Conservation (phyloP, 1,284 basidiomycete genomes). For the Leccinum subfulvum region DNA sequence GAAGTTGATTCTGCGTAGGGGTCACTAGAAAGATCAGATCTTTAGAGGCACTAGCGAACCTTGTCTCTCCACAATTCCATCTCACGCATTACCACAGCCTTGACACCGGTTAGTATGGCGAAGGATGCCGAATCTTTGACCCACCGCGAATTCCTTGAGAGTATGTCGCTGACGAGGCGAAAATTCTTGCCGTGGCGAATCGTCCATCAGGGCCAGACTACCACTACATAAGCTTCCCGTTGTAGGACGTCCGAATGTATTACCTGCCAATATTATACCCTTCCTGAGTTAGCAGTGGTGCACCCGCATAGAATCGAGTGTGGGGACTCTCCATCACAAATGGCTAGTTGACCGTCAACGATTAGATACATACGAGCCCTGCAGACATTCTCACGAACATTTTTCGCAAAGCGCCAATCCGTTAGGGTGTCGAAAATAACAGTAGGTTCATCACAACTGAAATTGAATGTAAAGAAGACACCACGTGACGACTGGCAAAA, state of each 20-base stretch:
- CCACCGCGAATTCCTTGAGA: conserved; percentile 86
- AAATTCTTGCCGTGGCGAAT: conserved; percentile 82
- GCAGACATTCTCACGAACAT: conserved; percentile 44
- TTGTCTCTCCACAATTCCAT: conserved; percentile 95
- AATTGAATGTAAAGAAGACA: conserved; percentile 8
- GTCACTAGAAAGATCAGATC: background rate
- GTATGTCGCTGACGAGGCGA: conserved; percentile 88
- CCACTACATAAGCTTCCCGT: conserved; percentile 10
- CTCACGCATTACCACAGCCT: conserved; percentile 91
- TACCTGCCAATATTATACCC: conserved; percentile 87
- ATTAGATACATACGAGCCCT: background rate
- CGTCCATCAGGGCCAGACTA: conserved; percentile 84
- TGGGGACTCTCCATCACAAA: conserved; percentile 66
- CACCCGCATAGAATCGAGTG: conserved; percentile 89
- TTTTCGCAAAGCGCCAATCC: conserved; percentile 88
- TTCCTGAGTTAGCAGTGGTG: conserved; percentile 84
- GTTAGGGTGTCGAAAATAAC: conserved; percentile 76
- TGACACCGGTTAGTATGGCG: conserved; percentile 10
- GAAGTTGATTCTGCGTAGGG: conserved; percentile 71
- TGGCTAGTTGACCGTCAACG: conserved; percentile 51
- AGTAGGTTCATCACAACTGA: conserved; percentile 83
- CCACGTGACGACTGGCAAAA: background rate
- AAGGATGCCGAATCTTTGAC: conserved; percentile 17
- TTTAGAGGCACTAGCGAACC: conserved; percentile 40
- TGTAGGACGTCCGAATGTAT: conserved; percentile 26